phyloP scores from a whole-genome alignment of 352 stramenopile genomes.

The Phytophthora chlamydospora region DNA sequence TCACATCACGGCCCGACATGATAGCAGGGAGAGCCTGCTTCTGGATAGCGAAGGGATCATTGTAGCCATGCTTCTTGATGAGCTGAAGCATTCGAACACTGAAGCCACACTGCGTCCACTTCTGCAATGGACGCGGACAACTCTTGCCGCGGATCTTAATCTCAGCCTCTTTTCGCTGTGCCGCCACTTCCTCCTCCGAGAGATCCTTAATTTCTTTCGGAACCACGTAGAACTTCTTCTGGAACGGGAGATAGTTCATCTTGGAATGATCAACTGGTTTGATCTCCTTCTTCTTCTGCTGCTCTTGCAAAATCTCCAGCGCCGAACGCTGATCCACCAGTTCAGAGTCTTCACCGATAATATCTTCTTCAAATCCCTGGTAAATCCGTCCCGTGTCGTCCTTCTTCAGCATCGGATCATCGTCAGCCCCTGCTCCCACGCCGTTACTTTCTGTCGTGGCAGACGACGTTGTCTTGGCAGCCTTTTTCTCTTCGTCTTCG shows the following conservation, averaged over 20 bases:
- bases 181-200: conserved; percentile 84
- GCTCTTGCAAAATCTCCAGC: conserved; percentile 91
- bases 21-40: conserved; percentile 97
- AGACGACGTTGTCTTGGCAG: conserved; percentile 1
- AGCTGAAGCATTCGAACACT: conserved; percentile 95
- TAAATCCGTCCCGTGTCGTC: conserved; percentile 81
- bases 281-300: conserved; percentile 93
- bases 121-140: conserved; percentile 94
- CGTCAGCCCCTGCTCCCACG: conserved; percentile 9
- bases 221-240: conserved; percentile 99
- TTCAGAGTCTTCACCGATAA: conserved; percentile 79
- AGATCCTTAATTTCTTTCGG: conserved; percentile 93
- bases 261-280: conserved; percentile 96
- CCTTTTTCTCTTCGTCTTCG: conserved; percentile 53
- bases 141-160: conserved; percentile 98
- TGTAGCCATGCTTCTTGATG: conserved; percentile 94
- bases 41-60: conserved; percentile 98
- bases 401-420: conserved; percentile 49
- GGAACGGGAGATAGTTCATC: conserved; percentile 97
- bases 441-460: conserved; percentile 2
- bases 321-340: conserved; percentile 83
- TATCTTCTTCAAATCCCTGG: conserved; percentile 86
- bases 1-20: conserved; percentile 99
- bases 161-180: conserved; percentile 88
- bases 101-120: conserved; percentile 98